These are phyloP conservation scores for Tilletia indica DNA, from an alignment of 1,284 basidiomycete species.

Conservation along the genomic window DNA sequence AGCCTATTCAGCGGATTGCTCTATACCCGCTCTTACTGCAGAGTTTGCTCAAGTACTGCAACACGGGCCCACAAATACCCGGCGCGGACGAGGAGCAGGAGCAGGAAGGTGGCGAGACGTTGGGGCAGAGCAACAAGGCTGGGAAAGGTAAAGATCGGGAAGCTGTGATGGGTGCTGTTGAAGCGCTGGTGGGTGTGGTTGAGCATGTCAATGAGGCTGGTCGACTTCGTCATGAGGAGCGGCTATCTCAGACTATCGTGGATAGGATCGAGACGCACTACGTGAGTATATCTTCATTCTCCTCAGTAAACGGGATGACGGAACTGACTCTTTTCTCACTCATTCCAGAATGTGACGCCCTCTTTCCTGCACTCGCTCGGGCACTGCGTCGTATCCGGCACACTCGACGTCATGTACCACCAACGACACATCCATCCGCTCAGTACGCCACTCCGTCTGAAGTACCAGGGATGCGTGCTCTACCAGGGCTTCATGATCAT, in stretches of 20 bases:
- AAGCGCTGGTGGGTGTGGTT: constrained; percentile 42
- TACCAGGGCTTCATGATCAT: constrained; percentile 48
- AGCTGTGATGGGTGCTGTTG: constrained; percentile 38
- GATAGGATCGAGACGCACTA: constrained; percentile 44
- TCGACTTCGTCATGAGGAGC: constrained; percentile 40
- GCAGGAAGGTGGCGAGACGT: constrained; percentile 11
- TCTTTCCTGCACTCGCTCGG: constrained; percentile 43
- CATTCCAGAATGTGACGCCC: constrained; percentile 26
- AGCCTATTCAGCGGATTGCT: constrained; percentile 54
- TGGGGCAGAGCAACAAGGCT: constrained; percentile 16
- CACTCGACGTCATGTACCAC: constrained; percentile 52
- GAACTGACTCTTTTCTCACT: background rate
- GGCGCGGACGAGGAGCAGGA: background rate
- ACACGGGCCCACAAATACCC: background rate
- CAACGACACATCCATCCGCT: constrained; percentile 41
- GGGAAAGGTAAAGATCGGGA: constrained; percentile 24
- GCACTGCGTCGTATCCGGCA: constrained; percentile 46
- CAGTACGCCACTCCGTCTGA: constrained; percentile 49
- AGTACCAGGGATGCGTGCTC: constrained; percentile 50
- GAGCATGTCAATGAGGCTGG: constrained; percentile 51
- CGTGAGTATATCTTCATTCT: background rate
- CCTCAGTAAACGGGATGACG: background rate
- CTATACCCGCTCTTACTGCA: constrained; percentile 52
- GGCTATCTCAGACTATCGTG: constrained; percentile 45
- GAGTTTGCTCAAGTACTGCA: constrained; percentile 44